Evolutionary conservation across 371 early-diverging fungal genomes (phyloP).

Genomic region (Parasitella parasitica): DNA sequence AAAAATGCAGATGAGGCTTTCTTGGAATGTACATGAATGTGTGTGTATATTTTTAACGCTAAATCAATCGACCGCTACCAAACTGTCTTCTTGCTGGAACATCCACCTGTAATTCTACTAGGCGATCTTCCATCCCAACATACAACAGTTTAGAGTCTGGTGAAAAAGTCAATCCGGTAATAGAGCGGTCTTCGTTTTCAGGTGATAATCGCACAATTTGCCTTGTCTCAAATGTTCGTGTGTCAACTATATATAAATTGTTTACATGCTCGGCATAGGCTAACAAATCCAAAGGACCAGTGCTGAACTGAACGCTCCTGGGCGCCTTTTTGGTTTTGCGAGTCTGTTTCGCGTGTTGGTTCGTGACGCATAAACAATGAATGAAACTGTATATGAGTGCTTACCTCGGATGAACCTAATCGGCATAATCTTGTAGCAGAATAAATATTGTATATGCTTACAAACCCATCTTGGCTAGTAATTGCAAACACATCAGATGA

Average conservation of each 20-base stretch:
- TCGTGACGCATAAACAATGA: neutral
- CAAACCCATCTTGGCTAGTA: slow-evolving; percentile 75
- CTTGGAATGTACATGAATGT: neutral
- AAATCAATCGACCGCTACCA: slow-evolving; percentile 1
- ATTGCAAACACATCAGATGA: slow-evolving; percentile 74
- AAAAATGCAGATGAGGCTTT: neutral
- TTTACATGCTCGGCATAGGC: slow-evolving; percentile 81
- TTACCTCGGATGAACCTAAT: slow-evolving; percentile 17
- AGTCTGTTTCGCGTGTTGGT: slow-evolving; percentile 35
- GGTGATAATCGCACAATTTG: slow-evolving; percentile 60
- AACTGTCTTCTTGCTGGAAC: slow-evolving; percentile 22
- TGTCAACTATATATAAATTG: slow-evolving; percentile 78
- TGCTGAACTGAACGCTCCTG: slow-evolving; percentile 79
- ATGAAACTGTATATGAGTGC: neutral
- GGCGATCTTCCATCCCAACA: slow-evolving; percentile 27
- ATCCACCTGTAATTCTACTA: slow-evolving; percentile 27
- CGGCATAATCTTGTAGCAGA: slow-evolving; percentile 51
- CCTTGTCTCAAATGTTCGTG: slow-evolving; percentile 71
- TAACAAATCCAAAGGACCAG: slow-evolving; percentile 76
- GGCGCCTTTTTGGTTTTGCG: slow-evolving; percentile 71
- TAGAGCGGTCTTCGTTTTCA: slow-evolving; percentile 27
- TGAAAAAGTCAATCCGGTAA: slow-evolving; percentile 32
- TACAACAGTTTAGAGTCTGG: slow-evolving; percentile 21
- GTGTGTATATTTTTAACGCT: neutral
- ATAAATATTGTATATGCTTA: slow-evolving; percentile 66